Evolutionary conservation across 768 basidiomycete genomes (phyloP).

Genomic region (Hypholoma fasciculare): DNA sequence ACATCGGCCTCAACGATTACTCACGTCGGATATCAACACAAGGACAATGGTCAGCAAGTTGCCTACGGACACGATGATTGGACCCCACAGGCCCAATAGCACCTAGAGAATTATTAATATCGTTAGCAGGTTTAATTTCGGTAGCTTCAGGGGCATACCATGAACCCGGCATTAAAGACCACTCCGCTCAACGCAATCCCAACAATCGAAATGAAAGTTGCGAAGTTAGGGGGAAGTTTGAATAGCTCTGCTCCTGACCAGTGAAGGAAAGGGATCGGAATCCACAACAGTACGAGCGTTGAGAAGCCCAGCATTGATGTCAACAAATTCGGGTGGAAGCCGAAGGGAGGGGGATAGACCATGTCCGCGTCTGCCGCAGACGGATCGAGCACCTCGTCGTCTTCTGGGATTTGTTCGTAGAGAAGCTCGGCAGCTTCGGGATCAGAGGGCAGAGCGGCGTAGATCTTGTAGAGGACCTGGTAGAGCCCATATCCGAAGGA

Average conservation of each 20-base stretch:
- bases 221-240: constrained; percentile 52
- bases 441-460: constrained; percentile 69
- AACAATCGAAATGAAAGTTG: constrained; percentile 50
- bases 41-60: constrained; percentile 94
- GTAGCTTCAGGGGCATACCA: constrained; percentile 47
- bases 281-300: constrained; percentile 76
- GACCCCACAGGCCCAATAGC: constrained; percentile 84
- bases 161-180: constrained; percentile 82
- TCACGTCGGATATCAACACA: constrained; percentile 76
- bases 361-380: constrained; percentile 26
- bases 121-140: constrained; percentile 4
- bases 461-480: constrained; percentile 84
- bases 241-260: constrained; percentile 66
- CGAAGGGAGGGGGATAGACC: constrained; percentile 71
- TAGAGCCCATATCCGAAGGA: constrained; percentile 76
- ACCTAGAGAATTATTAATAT: constrained; percentile 42
- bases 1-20: constrained; percentile 10
- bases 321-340: constrained; percentile 80
- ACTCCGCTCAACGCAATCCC: constrained; percentile 75
- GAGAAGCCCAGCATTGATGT: constrained; percentile 79
- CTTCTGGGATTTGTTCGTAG: constrained; percentile 46
- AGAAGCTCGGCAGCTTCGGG: constrained; percentile 45
- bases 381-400: constrained; percentile 28
- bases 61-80: constrained; percentile 85
- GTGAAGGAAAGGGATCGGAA: constrained; percentile 76